phyloP scores from a whole-genome alignment of 306 rosid species.

The Fragaria iinumae region DNA sequence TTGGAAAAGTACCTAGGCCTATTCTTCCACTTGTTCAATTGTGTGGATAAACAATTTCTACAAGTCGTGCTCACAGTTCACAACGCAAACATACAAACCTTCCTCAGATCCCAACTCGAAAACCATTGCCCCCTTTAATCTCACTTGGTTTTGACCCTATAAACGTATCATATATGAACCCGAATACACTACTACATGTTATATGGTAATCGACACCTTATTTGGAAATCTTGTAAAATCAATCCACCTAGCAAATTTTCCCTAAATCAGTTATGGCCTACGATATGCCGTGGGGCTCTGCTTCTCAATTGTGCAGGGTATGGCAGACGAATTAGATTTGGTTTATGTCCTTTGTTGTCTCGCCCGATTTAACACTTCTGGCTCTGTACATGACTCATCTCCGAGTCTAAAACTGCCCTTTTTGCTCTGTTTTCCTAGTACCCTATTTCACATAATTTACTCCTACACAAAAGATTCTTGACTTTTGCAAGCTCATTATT shows the following conservation, averaged over 20 bases:
- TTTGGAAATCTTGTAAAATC: too few species aligned
- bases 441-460: not conserved
- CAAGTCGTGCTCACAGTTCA: not conserved
- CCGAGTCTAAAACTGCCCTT: not conserved
- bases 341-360: not conserved
- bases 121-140: not conserved
- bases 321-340: constrained; percentile 9
- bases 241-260: too few species aligned
- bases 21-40: not conserved
- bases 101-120: not conserved
- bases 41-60: not conserved
- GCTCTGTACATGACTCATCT: not conserved
- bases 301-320: not conserved
- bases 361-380: not conserved
- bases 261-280: not conserved
- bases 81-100: not conserved
- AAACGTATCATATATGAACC: not conserved
- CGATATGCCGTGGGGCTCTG: not conserved
- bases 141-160: not conserved
- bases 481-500: not conserved
- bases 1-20: not conserved
- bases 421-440: not conserved
- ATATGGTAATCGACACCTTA: too few species aligned
- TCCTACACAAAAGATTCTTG: not conserved
- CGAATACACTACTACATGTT: too few species aligned